Percentiles rank a stretch among this genome's conserved stretches.
These are phyloP conservation scores for Kluyveromyces starmeri DNA, from an alignment of 805 yeast genomes.

Conservation along the genomic window DNA sequence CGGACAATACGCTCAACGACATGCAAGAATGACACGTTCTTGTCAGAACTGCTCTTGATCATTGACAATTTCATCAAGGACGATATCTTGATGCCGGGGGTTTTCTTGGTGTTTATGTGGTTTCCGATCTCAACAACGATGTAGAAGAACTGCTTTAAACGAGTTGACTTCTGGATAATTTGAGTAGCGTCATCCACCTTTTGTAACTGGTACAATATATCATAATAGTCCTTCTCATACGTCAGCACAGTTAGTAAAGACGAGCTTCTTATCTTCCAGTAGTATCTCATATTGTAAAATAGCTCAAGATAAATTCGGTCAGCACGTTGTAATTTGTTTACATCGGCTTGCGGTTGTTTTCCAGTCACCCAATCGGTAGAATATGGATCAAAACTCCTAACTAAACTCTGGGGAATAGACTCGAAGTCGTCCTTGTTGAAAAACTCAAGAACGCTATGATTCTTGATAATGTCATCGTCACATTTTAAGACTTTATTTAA, in stretches of 20 bases:
- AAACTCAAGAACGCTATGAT: slow-evolving; percentile 56
- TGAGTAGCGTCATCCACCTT: slow-evolving; percentile 52
- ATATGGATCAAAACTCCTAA: slow-evolving; percentile 55
- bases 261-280: slow-evolving; percentile 67
- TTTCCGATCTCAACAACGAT: slow-evolving; percentile 69
- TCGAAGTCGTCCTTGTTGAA: slow-evolving; percentile 57
- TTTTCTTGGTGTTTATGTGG: slow-evolving; percentile 71
- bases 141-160: slow-evolving; percentile 50
- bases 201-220: slow-evolving; percentile 46
- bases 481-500: slow-evolving; percentile 49
- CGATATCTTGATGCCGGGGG: slow-evolving; percentile 60
- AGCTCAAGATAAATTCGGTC: slow-evolving; percentile 63
- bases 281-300: slow-evolving; percentile 56
- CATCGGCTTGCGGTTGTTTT: slow-evolving; percentile 36
- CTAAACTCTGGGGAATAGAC: slow-evolving; percentile 48
- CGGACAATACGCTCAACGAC: slow-evolving; percentile 66
- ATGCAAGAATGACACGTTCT: slow-evolving; percentile 63
- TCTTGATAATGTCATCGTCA: slow-evolving; percentile 44
- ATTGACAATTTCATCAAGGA: slow-evolving; percentile 63
- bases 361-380: slow-evolving; percentile 38
- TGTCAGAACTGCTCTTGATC: slow-evolving; percentile 56
- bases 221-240: slow-evolving; percentile 59
- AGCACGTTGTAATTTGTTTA: slow-evolving; percentile 51
- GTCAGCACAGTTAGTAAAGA: slow-evolving; percentile 47
- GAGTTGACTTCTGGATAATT: slow-evolving; percentile 41